Percentiles rank a stretch among this genome's conserved stretches.
Conservation (phyloP, 345 rosid genomes). For the Citrus hindsii region DNA sequence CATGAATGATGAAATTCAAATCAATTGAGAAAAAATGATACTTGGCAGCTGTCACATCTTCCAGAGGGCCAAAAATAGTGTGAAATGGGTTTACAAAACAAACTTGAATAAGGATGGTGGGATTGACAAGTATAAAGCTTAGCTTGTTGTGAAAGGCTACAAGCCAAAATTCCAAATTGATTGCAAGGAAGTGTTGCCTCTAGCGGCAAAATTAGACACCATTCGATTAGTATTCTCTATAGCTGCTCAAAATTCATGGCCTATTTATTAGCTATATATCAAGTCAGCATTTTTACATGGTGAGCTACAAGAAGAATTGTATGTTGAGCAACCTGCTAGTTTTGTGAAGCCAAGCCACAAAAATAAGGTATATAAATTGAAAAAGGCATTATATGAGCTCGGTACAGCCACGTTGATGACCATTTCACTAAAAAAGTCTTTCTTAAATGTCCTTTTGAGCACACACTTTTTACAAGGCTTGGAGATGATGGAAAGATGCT, state of each 20-base stretch:
- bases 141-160: neutral
- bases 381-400: neutral
- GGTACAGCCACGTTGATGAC: neutral
- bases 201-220: too few species aligned
- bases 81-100: neutral
- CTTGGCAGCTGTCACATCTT: neutral
- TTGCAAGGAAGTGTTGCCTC: neutral
- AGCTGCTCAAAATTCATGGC: too few species aligned
- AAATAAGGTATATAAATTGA: neutral
- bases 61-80: neutral
- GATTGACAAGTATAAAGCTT: neutral
- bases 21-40: neutral
- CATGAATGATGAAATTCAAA: neutral
- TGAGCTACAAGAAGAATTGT: neutral
- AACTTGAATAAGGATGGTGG: neutral
- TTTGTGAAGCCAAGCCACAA: neutral
- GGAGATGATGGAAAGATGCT: too few species aligned
- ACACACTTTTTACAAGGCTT: neutral
- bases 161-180: neutral
- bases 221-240: too few species aligned
- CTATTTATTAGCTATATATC: too few species aligned
- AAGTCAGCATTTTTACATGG: neutral
- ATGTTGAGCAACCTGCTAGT: neutral
- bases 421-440: neutral
- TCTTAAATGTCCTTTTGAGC: neutral